Evolutionary conservation across 495 filamentous ascomycete genomes (phyloP), one percentile per base, ranked within the genome.

Genomic region (Penicillium cosmopolitanum): DNA sequence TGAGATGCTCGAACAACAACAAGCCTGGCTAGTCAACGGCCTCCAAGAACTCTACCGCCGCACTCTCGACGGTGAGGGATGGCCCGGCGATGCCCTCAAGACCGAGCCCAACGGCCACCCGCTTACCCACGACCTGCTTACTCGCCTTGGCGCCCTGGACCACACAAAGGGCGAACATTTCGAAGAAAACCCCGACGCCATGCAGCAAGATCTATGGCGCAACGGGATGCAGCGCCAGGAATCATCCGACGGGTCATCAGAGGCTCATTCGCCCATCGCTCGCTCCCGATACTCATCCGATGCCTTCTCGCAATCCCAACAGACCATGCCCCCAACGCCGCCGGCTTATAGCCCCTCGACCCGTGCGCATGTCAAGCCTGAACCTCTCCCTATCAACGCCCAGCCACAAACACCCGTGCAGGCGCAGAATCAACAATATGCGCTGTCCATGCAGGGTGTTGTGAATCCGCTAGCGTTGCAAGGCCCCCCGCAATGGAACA

Each of bases 1-100:
- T 35, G 86, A 89, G 63, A 87, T 88, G 82, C 82, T 89, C n/a
- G 86, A 89, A 61, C 84, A 87, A 61, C 85, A 89, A 74, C 85
- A 88, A 72, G 65, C 70, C 10, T 87, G 87, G 72, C 76, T 89
- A 3, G 85, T 88, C 50, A 70, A 85, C 43, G 85, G 80, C 28
- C 74, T 88, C 1, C 84, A 85, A 61, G 82, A 87, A 69, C 65
- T 87, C 35, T 89, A 88, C 65, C 75, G 75, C 52, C 82, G 81
- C 33, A 63, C 79, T 21, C 69, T 70, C 31, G 75, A 73, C 25
- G 78, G 81, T 40, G 74, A 83, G 61, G 72, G 74, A 38, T 89
- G 86, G 86, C 69, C 73, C 1, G 86, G 85, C 19, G 73, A 79
- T 12, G 77, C 67, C 7, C 66, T 88, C 62, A 75, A 80, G 62